A percentile compares a stretch with the other conserved stretches of the same genome.
Evolutionary conservation across 768 basidiomycete species (phyloP).

Genomic region (Terana coerulea): DNA sequence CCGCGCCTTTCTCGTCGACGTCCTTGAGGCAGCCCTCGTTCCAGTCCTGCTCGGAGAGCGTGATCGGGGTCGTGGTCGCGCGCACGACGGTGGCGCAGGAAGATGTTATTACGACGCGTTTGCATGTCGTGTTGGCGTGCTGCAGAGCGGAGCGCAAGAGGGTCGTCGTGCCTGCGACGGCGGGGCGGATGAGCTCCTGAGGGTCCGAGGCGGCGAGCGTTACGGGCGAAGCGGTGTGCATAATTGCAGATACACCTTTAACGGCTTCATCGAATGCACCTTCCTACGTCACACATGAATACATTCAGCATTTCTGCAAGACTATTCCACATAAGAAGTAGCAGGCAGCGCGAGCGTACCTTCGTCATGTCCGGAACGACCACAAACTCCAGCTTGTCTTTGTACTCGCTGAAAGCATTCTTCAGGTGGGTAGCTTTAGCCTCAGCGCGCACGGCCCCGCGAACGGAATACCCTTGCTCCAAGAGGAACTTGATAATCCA

Average conservation of each 20-base stretch:
- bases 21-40: conserved; percentile 26
- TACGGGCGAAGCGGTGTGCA: conserved; percentile 36
- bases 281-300: conserved; percentile 5
- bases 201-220: conserved; percentile 17
- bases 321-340: not conserved
- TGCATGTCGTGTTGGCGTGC: conserved; percentile 32
- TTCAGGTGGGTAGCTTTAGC: conserved; percentile 56
- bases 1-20: conserved; percentile 30
- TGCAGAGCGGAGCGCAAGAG: conserved; percentile 56
- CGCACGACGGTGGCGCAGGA: conserved; percentile 44
- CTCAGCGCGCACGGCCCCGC: conserved; percentile 61
- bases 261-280: conserved; percentile 43
- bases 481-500: conserved; percentile 57
- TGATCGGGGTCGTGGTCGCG: conserved; percentile 7
- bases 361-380: conserved; percentile 66
- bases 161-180: conserved; percentile 62
- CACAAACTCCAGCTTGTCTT: conserved; percentile 56
- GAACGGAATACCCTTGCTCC: conserved; percentile 56
- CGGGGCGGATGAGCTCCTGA: conserved; percentile 57
- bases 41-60: conserved; percentile 28
- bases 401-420: conserved; percentile 48
- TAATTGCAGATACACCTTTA: conserved; percentile 41
- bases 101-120: conserved; percentile 59
- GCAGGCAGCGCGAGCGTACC: too few species aligned
- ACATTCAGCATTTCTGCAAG: too few species aligned